A percentile compares a stretch with the other conserved stretches of the same genome.
These are phyloP conservation scores for Dendrobium catenatum DNA, from an alignment of 106 monocot genomes.

Conservation along the genomic window DNA sequence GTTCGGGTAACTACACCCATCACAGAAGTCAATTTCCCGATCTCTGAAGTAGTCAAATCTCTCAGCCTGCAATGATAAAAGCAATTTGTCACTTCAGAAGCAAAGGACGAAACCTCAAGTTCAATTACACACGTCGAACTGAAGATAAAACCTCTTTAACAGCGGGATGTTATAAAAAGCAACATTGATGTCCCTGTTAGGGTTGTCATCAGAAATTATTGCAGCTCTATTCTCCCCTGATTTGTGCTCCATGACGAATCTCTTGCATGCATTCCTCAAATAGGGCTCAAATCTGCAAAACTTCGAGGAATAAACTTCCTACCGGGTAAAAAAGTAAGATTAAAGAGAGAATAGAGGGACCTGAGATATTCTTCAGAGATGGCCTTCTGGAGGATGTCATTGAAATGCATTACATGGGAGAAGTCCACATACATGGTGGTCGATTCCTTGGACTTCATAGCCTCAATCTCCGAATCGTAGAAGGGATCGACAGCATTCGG, in stretches of 20 bases:
- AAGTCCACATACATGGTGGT: conserved; percentile 96
- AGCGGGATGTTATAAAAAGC: conserved; percentile 94
- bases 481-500: conserved; percentile 49
- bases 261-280: conserved; percentile 82
- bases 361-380: conserved; percentile 89
- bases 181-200: conserved; percentile 69
- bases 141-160: conserved; percentile 68
- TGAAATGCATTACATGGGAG: conserved; percentile 88
- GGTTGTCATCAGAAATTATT: conserved; percentile 62
- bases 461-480: conserved; percentile 92
- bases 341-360: conserved; percentile 11
- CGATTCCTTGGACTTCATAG: conserved; percentile 73
- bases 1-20: conserved; percentile 98
- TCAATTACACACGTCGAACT: not conserved
- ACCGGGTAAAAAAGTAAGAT: not conserved
- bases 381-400: conserved; percentile 82
- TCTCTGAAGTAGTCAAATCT: conserved; percentile 85
- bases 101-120: conserved; percentile 1
- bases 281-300: conserved; percentile 68
- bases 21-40: conserved; percentile 87
- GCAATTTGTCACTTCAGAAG: not conserved
- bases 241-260: conserved; percentile 61
- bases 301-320: not conserved
- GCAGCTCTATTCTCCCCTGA: conserved; percentile 49
- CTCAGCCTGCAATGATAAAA: conserved; percentile 46